Evolutionary conservation across 306 rosid species (phyloP), one percentile per base, ranked within the genome.

Genomic region (Ormosia semicastrata): DNA sequence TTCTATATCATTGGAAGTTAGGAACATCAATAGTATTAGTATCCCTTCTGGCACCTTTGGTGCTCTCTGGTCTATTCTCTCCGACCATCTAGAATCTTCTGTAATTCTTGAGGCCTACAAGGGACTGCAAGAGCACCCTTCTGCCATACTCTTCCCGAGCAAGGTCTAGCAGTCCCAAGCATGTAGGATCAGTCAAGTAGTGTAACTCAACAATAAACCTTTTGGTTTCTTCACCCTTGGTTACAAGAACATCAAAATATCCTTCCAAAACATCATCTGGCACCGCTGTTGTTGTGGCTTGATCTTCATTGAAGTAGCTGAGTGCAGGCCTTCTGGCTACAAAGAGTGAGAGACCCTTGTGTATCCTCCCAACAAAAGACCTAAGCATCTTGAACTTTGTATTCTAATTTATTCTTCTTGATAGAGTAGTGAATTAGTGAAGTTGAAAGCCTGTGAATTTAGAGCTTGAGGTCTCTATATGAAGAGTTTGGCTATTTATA

Each of bases 81-180:
- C n/a, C n/a, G n/a, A n/a, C n/a, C n/a, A n/a, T n/a, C n/a, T n/a
- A n/a, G n/a, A n/a, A n/a, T n/a, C n/a, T n/a, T n/a, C n/a, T n/a
- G n/a, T n/a, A n/a, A n/a, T n/a, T n/a, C n/a, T n/a, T n/a, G n/a
- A n/a, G n/a, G n/a, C n/a, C n/a, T n/a, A n/a, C n/a, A n/a, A n/a
- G n/a, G n/a, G n/a, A n/a, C n/a, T n/a, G n/a, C n/a, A n/a, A n/a
- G n/a, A n/a, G n/a, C n/a, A n/a, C n/a, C n/a, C n/a, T n/a, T n/a
- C n/a, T n/a, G n/a, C 83, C 77, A 34, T 32, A 70, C 64, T 79
- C 95, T 79, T 89, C 92, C 59, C 79, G 52, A 29, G 92, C 92
- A 72, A 78, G 76, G 69, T 92, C 89, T 9, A 89, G 71, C 5
- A 91, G 65, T 75, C 78, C 87, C 83, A 86, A 74, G 69, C 89